Percentiles rank a stretch among this genome's conserved stretches.
Evolutionary conservation across 2,329 filamentous ascomycete genomes (phyloP).

Genomic region (Fonsecaea erecta): DNA sequence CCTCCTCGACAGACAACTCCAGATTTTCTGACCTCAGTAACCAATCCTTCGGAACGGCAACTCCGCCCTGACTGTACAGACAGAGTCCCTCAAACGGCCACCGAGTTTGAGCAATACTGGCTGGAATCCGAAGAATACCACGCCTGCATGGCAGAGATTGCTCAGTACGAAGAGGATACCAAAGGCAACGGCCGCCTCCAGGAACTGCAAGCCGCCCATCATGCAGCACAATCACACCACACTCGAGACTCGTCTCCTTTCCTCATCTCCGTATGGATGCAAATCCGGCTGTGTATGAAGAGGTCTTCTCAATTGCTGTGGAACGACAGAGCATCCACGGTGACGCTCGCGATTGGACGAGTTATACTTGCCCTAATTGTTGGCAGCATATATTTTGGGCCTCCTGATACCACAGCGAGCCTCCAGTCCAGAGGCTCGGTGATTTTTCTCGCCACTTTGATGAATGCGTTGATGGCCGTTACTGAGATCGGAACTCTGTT

Average conservation of each 20-base stretch:
- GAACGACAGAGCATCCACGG: slow-evolving; percentile 60
- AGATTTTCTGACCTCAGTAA: slow-evolving; percentile 69
- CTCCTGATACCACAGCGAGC: slow-evolving; percentile 60
- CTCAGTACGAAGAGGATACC: slow-evolving; percentile 56
- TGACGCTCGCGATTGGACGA: slow-evolving; percentile 66
- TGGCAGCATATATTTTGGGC: slow-evolving; percentile 70
- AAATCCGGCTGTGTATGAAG: slow-evolving; percentile 60
- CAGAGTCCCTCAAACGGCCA: slow-evolving; percentile 51
- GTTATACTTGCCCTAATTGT: slow-evolving; percentile 63
- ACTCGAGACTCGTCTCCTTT: slow-evolving; percentile 60
- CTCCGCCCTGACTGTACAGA: slow-evolving; percentile 49
- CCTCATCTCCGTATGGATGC: slow-evolving; percentile 58
- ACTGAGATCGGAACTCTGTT: slow-evolving; percentile 70
- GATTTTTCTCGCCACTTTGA: slow-evolving; percentile 67
- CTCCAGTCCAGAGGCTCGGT: slow-evolving; percentile 68
- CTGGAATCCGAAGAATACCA: slow-evolving; percentile 15
- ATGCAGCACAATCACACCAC: slow-evolving; percentile 59
- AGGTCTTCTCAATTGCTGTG: slow-evolving; percentile 69
- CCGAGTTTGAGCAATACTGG: slow-evolving; percentile 56
- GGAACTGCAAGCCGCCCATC: slow-evolving; percentile 59
- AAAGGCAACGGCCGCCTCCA: slow-evolving; percentile 57
- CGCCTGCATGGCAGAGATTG: slow-evolving; percentile 50
- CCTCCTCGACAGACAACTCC: slow-evolving; percentile 66
- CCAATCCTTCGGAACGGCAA: slow-evolving; percentile 58
- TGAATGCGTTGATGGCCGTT: slow-evolving; percentile 66